Percentiles rank a stretch among this genome's conserved stretches.
Evolutionary conservation across 768 basidiomycete genomes (phyloP).

Genomic region (Naganishia antarctica): DNA sequence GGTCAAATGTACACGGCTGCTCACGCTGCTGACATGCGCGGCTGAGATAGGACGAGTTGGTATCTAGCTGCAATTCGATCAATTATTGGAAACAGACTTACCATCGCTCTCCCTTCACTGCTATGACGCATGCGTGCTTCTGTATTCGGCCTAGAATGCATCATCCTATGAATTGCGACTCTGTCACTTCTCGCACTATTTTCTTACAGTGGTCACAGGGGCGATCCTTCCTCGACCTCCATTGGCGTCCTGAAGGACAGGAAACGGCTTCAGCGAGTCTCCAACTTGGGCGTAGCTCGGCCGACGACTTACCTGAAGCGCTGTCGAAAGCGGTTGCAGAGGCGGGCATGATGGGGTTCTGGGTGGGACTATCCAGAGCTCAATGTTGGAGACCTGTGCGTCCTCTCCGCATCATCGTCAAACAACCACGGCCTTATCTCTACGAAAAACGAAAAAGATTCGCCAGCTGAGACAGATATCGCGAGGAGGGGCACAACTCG

Average conservation of each 20-base stretch:
- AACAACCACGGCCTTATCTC: too few relatives aligned
- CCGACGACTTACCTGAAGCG: background rate
- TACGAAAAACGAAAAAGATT: background rate
- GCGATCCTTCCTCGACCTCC: constrained; percentile 18
- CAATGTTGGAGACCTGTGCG: too few relatives aligned
- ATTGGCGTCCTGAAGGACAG: background rate
- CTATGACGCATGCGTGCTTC: constrained; percentile 18
- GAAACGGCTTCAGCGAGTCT: background rate
- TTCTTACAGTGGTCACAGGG: constrained; percentile 20
- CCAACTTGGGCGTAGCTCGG: background rate
- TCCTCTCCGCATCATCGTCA: too few relatives aligned
- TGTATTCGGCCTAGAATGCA: background rate
- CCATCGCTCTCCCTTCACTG: constrained; percentile 5
- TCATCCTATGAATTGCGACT: background rate
- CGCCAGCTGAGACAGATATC: background rate
- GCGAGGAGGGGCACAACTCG: constrained; percentile 10
- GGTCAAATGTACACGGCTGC: constrained; percentile 9
- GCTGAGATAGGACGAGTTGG: background rate
- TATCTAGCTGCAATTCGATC: background rate
- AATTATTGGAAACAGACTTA: background rate
- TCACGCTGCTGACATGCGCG: constrained; percentile 19
- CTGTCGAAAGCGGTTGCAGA: background rate
- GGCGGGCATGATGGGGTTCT: background rate
- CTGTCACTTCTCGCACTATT: too few relatives aligned
- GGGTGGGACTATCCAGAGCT: too few relatives aligned